phyloP scores from a whole-genome alignment of 352 stramenopile species.

The Phytophthora fragariaefolia region DNA sequence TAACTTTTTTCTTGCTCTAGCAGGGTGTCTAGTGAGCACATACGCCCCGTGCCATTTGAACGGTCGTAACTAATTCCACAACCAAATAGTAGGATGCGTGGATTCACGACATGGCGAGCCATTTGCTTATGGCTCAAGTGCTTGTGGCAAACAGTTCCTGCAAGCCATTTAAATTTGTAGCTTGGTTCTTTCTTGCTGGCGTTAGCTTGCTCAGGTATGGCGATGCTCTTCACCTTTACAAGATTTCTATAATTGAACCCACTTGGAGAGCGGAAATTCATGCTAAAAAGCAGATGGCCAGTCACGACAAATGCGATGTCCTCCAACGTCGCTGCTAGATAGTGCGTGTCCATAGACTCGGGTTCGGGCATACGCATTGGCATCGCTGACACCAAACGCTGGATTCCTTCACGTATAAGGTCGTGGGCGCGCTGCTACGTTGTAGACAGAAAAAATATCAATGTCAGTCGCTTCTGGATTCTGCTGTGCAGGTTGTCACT shows the following conservation, averaged over 20 bases:
- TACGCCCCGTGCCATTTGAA: slow-evolving; percentile 77
- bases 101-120: slow-evolving; percentile 92
- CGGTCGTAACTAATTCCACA: slow-evolving; percentile 97
- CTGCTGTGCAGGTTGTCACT: slow-evolving; percentile 1
- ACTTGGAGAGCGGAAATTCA: slow-evolving; percentile 75
- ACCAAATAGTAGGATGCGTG: slow-evolving; percentile 96
- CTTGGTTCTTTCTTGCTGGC: slow-evolving; percentile 79
- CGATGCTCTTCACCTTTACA: slow-evolving; percentile 89
- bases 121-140: slow-evolving; percentile 98
- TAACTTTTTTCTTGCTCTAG: slow-evolving; percentile 97
- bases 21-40: slow-evolving; percentile 96
- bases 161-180: slow-evolving; percentile 94
- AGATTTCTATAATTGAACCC: slow-evolving; percentile 85
- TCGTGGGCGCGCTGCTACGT: slow-evolving; percentile 67
- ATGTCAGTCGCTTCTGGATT: slow-evolving; percentile 6
- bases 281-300: slow-evolving; percentile 79
- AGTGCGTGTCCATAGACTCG: slow-evolving; percentile 46
- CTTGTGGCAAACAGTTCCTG: slow-evolving; percentile 96
- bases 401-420: slow-evolving; percentile 65
- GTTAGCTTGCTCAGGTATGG: slow-evolving; percentile 55
- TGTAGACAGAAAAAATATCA: slow-evolving; percentile 16
- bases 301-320: slow-evolving; percentile 82
- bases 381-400: slow-evolving; percentile 43
- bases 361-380: slow-evolving; percentile 34
- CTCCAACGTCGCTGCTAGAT: slow-evolving; percentile 58